Conservation (phyloP, 768 basidiomycete species). For the Amanita thiersii region DNA sequence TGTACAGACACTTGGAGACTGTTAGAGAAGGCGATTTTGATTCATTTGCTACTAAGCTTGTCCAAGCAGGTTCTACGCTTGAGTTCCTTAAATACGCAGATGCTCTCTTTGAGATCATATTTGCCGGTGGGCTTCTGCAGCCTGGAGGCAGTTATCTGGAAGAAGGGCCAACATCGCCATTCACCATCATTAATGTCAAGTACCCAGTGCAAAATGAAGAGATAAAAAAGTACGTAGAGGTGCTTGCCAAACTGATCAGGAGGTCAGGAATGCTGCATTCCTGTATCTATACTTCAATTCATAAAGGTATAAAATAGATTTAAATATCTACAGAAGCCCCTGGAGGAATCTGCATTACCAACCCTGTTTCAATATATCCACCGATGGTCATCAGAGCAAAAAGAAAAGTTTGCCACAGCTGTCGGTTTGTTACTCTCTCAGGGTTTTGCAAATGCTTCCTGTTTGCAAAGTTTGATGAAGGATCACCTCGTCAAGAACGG, state of each 20-base stretch:
- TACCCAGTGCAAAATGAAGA: slow-evolving; percentile 76
- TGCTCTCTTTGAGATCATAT: slow-evolving; percentile 89
- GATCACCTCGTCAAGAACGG: slow-evolving; percentile 96
- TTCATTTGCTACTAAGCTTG: slow-evolving; percentile 70
- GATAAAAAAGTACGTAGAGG: slow-evolving; percentile 90
- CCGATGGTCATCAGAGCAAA: slow-evolving; percentile 70
- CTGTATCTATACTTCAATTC: slow-evolving; percentile 5
- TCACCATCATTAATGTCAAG: slow-evolving; percentile 79
- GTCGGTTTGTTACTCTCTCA: slow-evolving; percentile 79
- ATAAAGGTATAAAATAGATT: slow-evolving; percentile 55
- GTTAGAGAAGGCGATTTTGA: slow-evolving; percentile 79
- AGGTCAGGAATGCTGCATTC: slow-evolving; percentile 40
- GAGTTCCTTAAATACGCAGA: slow-evolving; percentile 98
- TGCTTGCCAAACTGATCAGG: slow-evolving; percentile 92
- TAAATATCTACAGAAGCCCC: slow-evolving; percentile 97
- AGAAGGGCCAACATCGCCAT: slow-evolving; percentile 78
- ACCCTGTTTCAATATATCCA: slow-evolving; percentile 69
- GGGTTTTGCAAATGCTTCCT: slow-evolving; percentile 70
- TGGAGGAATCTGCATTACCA: slow-evolving; percentile 48
- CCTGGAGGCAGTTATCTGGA: slow-evolving; percentile 92
- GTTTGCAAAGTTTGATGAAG: slow-evolving; percentile 77
- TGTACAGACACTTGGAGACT: slow-evolving; percentile 85
- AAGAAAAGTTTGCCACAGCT: slow-evolving; percentile 78
- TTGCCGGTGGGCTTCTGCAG: slow-evolving; percentile 93
- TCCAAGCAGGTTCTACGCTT: slow-evolving; percentile 87